Base-by-base conservation (phyloP, 106 monocot species). In the Narthecium ossifragum region DNA sequence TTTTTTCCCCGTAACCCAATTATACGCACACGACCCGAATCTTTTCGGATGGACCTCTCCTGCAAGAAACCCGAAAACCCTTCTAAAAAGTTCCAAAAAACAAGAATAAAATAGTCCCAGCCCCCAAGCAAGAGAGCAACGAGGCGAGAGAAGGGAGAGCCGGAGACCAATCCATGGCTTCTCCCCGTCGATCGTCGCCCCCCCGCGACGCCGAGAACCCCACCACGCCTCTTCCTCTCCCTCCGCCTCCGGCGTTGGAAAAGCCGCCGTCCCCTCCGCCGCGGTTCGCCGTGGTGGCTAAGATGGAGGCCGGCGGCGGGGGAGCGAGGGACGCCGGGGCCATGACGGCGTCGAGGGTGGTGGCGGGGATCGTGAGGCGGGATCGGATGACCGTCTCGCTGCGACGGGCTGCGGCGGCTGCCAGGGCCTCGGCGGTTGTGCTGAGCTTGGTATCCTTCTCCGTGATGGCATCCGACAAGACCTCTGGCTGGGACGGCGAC, bases 401-500 rank as follows among this genome's bases (percentile, higher is more conserved):
- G 50, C 53, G 36, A 72, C 64, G 24, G 53, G 65, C 68, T 8
- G 69, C 39, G 33, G 8, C 78, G 6, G 82, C 68, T 36, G 69
- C 83, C 39, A 77, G 93, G 73, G 60, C 82, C 60, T 53, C 64
- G 18, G 70, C 82, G 8, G 54, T 60, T n/a, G 69, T 78, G 37
- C 57, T 94, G 12, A 72, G 79, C 31, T 1, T 89, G 51, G 59
- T 80, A 20, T 73, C 89, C 13, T 80, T 94, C 75, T 80, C 93
- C 22, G 70, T 85, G 30, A 86, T 94, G 89, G 89, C 80, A 31
- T 77, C 93, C 26, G 78, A 90, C 51, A 80, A 79, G 54, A 86
- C 89, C 23, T 46, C 57, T 21, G 93, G 93, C 2, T 94, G 93
- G 93, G 77, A 73, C n/a, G 93, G 93, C 53, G 89, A 94, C 67